Conservation (phyloP, 768 basidiomycete genomes). For the Russula sp. region DNA sequence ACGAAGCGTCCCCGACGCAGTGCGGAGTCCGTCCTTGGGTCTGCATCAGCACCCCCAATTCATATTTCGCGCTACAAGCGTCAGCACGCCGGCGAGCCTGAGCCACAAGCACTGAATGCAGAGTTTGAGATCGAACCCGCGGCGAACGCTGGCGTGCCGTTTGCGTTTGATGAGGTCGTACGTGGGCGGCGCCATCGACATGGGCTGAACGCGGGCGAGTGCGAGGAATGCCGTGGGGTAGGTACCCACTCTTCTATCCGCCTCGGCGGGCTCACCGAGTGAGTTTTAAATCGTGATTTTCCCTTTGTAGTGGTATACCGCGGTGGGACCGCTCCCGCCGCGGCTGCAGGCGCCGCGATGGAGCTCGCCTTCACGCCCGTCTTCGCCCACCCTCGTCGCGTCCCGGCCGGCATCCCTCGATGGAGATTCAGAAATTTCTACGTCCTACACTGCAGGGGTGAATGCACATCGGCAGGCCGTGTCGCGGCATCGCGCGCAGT, state of each 20-base stretch:
- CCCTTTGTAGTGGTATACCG: slow-evolving; percentile 62
- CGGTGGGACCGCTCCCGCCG: slow-evolving; percentile 61
- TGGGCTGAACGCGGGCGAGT: slow-evolving; percentile 67
- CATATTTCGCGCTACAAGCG: neutral
- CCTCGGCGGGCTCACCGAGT: neutral
- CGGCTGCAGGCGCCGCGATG: slow-evolving; percentile 64
- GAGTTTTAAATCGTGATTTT: neutral
- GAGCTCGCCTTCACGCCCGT: slow-evolving; percentile 45
- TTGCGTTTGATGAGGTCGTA: slow-evolving; percentile 73
- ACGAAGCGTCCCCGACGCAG: slow-evolving; percentile 10
- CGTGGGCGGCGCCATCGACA: slow-evolving; percentile 55
- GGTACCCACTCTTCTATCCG: slow-evolving; percentile 22
- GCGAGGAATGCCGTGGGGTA: slow-evolving; percentile 76
- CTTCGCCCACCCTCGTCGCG: slow-evolving; percentile 3
- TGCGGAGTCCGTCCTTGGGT: neutral
- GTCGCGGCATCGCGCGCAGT: slow-evolving; percentile 65
- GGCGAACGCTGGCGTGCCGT: slow-evolving; percentile 56
- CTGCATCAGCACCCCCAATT: neutral
- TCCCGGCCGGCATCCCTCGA: neutral
- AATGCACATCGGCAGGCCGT: slow-evolving; percentile 60
- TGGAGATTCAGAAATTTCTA: neutral
- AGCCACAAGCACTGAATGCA: slow-evolving; percentile 10
- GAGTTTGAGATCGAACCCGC: slow-evolving; percentile 57
- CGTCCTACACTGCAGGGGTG: slow-evolving; percentile 27
- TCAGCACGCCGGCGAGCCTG: neutral